Evolutionary conservation across 106 monocot species (phyloP), one percentile per base, ranked within the genome.

Genomic region (Platanthera guangdongensis): DNA sequence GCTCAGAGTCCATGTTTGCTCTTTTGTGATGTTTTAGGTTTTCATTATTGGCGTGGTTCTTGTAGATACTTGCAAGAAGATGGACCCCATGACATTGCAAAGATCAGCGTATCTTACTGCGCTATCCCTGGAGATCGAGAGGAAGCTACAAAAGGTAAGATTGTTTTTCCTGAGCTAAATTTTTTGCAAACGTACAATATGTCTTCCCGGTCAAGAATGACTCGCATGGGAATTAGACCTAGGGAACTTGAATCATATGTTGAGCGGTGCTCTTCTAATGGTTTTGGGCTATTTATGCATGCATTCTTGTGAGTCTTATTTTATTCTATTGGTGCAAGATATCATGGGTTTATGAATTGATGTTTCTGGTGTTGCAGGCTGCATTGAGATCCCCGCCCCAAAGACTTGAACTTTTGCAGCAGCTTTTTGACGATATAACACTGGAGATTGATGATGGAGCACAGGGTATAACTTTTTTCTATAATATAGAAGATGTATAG

Each of bases 1-100:
- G n/a, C n/a, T n/a, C n/a, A n/a, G n/a, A n/a, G n/a, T n/a, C n/a
- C n/a, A n/a, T n/a, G n/a, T n/a, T n/a, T n/a, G n/a, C n/a, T n/a
- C 72, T 72, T 72, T 21, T 51, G 22, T 46, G 12, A 14, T 53
- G 47, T 50, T 82, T 50, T 16, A 69, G 30, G 53, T 75, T 67
- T 65, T 52, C 46, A 21, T 14, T 60, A 16, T n/a, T 47, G 57
- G 47, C 54, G 19, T 63, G 11, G 47, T 19, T 72, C 51, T 50
- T 50, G 39, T 80, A 99, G 94, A 47, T 99, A 99, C 78, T 81
- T 99, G 77, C 89, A 74, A 82, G 97, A 99, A 82, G 97, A 99
- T 18, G 94, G 89, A 79, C 97, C 97, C 6, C 94, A 82, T 78
- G 97, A 28, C 59, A 76, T 21, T 45, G 14, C 82, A 75, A 77